These are phyloP conservation scores for Diutina siamensis DNA, from an alignment of 1,139 yeast genomes.

Conservation along the genomic window DNA sequence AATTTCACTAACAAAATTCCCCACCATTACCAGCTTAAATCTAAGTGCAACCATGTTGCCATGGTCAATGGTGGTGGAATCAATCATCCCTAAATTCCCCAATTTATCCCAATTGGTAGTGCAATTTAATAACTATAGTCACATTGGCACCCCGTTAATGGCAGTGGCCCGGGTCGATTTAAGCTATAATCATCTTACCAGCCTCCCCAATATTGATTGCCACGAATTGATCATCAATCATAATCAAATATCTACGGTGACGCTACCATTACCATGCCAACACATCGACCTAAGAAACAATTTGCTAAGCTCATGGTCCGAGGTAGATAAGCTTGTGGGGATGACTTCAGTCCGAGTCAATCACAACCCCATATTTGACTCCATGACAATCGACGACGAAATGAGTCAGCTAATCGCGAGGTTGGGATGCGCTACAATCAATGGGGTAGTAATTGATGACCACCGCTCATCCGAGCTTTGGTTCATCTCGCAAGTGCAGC, in stretches of 20 bases:
- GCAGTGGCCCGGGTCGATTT: not conserved
- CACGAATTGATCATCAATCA: not conserved
- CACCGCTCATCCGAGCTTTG: not conserved
- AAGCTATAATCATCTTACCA: not conserved
- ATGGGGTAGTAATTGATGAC: not conserved
- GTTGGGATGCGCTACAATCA: not conserved
- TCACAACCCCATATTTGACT: not conserved
- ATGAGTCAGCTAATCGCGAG: not conserved
- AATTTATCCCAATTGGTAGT: not conserved
- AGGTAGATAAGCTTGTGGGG: not conserved
- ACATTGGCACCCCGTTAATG: not conserved
- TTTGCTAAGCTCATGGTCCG: not conserved
- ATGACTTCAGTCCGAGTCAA: not conserved
- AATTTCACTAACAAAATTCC: not conserved
- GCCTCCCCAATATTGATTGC: not conserved
- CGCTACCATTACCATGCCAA: not conserved
- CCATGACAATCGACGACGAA: not conserved
- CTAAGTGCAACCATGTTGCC: not conserved
- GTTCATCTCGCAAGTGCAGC: conserved; percentile 1
- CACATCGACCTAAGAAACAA: not conserved
- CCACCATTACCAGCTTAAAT: not conserved
- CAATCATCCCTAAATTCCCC: not conserved
- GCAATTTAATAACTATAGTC: not conserved
- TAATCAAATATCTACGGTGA: not conserved
- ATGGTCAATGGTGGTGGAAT: not conserved